These are phyloP conservation scores for Malus hybrid DNA, from an alignment of 331 rosid species.

Conservation along the genomic window DNA sequence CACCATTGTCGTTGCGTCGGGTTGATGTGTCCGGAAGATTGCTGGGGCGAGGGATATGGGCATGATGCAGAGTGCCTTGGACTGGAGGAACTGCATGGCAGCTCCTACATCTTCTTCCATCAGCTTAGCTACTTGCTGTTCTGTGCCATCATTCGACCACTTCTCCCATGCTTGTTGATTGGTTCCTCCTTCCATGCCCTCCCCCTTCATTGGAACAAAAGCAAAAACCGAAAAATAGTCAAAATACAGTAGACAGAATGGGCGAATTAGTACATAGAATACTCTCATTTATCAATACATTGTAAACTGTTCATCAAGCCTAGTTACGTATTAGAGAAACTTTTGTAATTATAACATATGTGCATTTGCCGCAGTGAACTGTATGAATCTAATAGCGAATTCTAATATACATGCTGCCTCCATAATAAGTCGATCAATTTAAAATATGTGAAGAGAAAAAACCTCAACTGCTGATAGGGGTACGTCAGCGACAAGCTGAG, in stretches of 20 bases:
- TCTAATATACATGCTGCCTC: neutral
- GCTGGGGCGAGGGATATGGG: constrained; percentile 95
- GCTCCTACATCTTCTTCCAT: constrained; percentile 99
- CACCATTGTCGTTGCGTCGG: constrained; percentile 41
- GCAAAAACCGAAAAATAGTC: neutral
- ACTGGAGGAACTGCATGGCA: constrained; percentile 94
- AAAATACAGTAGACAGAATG: neutral
- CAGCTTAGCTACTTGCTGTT: constrained; percentile 86
- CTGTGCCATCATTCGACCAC: constrained; percentile 95
- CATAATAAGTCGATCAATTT: neutral
- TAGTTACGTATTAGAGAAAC: neutral
- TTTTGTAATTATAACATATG: no score
- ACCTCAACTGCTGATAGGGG: constrained; percentile 78
- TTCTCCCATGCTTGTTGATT: constrained; percentile 78
- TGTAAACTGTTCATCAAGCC: neutral
- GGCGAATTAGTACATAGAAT: neutral
- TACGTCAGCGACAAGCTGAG: constrained; percentile 96
- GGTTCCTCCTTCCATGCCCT: constrained; percentile 47
- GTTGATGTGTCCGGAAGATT: constrained; percentile 64
- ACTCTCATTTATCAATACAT: neutral
- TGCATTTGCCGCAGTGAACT: no score
- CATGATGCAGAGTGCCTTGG: constrained; percentile 97
- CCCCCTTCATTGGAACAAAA: constrained; percentile 37
- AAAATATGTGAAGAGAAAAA: neutral
- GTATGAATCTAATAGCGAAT: no score